Percentiles rank a stretch among this genome's conserved stretches.
Evolutionary conservation across 23 red algal species (phyloP).

Genomic region (Gracilaria caudata): DNA sequence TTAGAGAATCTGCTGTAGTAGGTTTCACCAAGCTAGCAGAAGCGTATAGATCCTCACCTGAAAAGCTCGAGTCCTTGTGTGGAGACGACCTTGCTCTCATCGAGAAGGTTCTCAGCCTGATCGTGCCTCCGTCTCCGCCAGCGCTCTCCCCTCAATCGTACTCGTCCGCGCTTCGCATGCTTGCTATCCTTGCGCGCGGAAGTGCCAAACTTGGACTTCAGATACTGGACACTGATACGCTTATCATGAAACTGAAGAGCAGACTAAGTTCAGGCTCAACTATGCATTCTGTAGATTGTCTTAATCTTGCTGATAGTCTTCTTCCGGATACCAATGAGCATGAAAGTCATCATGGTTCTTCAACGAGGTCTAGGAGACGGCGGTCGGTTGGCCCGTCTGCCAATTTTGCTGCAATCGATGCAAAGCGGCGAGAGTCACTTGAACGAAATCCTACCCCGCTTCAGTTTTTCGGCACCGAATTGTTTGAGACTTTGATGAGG

Average conservation of each 20-base stretch:
- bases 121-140: slow-evolving; percentile 62
- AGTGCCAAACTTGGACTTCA: slow-evolving; percentile 59
- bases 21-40: slow-evolving; percentile 69
- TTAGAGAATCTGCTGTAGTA: slow-evolving; percentile 63
- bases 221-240: slow-evolving; percentile 43
- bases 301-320: slow-evolving; percentile 69
- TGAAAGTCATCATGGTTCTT: slow-evolving; percentile 18
- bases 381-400: slow-evolving; percentile 23
- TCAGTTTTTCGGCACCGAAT: slow-evolving; percentile 41
- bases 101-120: slow-evolving; percentile 46
- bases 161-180: slow-evolving; percentile 56
- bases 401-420: slow-evolving; percentile 43
- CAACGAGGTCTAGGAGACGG: slow-evolving; percentile 36
- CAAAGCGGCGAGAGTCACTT: slow-evolving; percentile 56
- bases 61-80: slow-evolving; percentile 60
- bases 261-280: slow-evolving; percentile 37
- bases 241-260: slow-evolving; percentile 47
- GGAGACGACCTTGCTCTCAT: slow-evolving; percentile 60
- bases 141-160: slow-evolving; percentile 51
- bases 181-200: slow-evolving; percentile 57
- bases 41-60: slow-evolving; percentile 35
- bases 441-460: slow-evolving; percentile 29
- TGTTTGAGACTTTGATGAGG: slow-evolving; percentile 68
- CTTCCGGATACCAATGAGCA: slow-evolving; percentile 51
- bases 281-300: slow-evolving; percentile 56